phyloP scores from a whole-genome alignment of 192 early-diverging fungal species.

The Backusella sp. region DNA sequence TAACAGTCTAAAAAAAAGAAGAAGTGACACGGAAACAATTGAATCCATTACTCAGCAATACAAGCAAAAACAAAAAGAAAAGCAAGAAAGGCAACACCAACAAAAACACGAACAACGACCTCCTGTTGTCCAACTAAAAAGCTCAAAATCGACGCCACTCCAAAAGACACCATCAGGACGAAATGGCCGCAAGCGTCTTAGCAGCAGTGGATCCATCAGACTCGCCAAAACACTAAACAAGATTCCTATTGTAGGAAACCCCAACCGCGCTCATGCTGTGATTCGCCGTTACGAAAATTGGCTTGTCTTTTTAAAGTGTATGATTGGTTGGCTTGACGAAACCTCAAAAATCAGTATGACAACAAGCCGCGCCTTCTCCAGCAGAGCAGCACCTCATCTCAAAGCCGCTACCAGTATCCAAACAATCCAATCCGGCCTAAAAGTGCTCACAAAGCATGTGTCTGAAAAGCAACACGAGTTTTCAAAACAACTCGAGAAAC shows the following conservation, averaged over 20 bases:
- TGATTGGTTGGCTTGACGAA: conserved; percentile 7
- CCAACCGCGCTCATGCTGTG: background rate
- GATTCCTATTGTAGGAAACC: background rate
- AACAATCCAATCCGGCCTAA: background rate
- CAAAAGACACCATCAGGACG: background rate
- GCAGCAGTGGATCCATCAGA: background rate
- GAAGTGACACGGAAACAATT: background rate
- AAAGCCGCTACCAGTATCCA: background rate
- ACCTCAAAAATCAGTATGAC: background rate
- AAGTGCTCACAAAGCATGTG: conserved; percentile 6
- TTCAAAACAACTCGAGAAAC: conserved; percentile 10
- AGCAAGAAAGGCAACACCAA: background rate
- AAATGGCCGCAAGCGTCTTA: background rate
- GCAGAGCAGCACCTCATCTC: background rate
- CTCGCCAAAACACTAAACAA: background rate
- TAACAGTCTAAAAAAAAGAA: background rate
- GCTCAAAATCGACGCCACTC: conserved; percentile 6
- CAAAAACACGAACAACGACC: background rate
- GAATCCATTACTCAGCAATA: background rate
- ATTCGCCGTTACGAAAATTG: conserved; percentile 11
- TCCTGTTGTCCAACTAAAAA: background rate
- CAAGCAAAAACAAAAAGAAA: background rate
- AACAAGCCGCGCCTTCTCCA: conserved; percentile 4
- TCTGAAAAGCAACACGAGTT: conserved; percentile 4
- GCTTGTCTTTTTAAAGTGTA: conserved; percentile 1